phyloP scores from a whole-genome alignment of 495 filamentous ascomycete species.

The Aspergillus sparsus region DNA sequence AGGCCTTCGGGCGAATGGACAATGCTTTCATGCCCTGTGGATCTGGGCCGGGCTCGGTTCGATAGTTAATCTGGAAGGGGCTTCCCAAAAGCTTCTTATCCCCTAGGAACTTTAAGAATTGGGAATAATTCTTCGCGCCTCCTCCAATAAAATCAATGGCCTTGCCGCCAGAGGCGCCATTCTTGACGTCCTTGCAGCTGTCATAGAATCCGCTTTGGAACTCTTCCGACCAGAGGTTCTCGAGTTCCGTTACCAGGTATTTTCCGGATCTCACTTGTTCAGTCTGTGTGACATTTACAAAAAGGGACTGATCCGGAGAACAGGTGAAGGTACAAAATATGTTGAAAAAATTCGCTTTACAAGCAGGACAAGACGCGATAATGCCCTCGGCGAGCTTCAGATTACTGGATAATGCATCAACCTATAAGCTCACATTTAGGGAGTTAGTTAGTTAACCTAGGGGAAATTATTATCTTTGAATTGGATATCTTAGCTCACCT shows the following conservation, averaged over 20 bases:
- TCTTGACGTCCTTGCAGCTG: constrained; percentile 98
- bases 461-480: constrained; percentile 8
- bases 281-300: constrained; percentile 87
- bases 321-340: constrained; percentile 97
- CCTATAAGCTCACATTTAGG: constrained; percentile 41
- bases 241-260: constrained; percentile 77
- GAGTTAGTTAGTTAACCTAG: neutral
- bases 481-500: constrained; percentile 51
- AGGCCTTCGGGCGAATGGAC: constrained; percentile 70
- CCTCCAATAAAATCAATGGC: constrained; percentile 96
- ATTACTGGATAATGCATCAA: constrained; percentile 75
- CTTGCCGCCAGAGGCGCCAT: constrained; percentile 85
- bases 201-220: constrained; percentile 91
- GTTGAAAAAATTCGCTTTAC: constrained; percentile 96
- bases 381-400: constrained; percentile 84
- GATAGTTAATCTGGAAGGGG: constrained; percentile 97
- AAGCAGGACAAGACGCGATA: constrained; percentile 90
- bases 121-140: constrained; percentile 83
- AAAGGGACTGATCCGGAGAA: constrained; percentile 93
- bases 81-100: constrained; percentile 85
- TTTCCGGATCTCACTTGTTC: constrained; percentile 65
- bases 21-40: constrained; percentile 62
- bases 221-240: constrained; percentile 82
- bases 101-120: constrained; percentile 88
- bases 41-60: constrained; percentile 53